Evolutionary conservation across 2,329 filamentous ascomycete genomes (phyloP).

Genomic region (Onygenales sp.): DNA sequence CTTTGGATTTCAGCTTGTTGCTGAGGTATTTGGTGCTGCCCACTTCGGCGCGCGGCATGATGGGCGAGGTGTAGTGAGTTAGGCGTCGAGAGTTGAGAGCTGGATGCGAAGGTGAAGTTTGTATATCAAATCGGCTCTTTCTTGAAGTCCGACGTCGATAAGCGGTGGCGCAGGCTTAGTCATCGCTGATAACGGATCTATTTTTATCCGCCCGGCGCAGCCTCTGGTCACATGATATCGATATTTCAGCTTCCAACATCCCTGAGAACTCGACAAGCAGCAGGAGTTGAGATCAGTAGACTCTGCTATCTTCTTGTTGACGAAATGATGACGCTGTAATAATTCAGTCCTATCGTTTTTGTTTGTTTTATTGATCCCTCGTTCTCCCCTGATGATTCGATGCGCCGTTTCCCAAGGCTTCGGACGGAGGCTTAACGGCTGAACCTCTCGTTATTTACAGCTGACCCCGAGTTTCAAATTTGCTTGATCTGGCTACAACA

Average conservation of each 20-base stretch:
- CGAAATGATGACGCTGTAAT: not conserved
- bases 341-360: not conserved
- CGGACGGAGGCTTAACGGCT: not conserved
- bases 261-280: not conserved
- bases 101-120: too few species aligned
- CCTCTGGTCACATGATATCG: not conserved
- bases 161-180: not conserved
- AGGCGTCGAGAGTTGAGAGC: too few species aligned
- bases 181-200: not conserved
- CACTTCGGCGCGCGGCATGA: conserved; percentile 85
- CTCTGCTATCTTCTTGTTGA: not conserved
- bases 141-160: not conserved
- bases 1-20: conserved; percentile 75
- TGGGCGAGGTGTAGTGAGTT: conserved; percentile 23
- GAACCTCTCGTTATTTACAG: not conserved
- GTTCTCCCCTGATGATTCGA: not conserved
- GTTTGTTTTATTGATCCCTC: not conserved
- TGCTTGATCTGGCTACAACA: not conserved
- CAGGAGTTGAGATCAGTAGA: not conserved
- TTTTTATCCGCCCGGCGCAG: not conserved
- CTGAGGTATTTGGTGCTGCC: conserved; percentile 82
- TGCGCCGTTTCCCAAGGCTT: not conserved
- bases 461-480: not conserved
- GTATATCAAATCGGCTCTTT: too few species aligned
- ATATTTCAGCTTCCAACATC: not conserved